Evolutionary conservation across 345 rosid species (phyloP), one percentile per base, ranked within the genome.

Genomic region (Populus tremula): DNA sequence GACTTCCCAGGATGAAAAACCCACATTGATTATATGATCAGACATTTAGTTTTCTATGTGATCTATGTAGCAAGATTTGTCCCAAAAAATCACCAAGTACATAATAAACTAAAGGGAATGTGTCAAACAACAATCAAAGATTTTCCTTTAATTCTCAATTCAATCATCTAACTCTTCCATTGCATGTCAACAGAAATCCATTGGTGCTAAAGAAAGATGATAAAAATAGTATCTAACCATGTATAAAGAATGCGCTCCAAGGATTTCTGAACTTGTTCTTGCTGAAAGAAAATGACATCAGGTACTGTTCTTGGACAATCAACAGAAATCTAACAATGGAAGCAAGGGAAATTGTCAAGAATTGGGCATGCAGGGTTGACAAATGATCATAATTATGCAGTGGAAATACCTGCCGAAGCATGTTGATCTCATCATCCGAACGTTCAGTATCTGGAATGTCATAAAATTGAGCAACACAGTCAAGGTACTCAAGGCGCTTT

Each of bases 251-350:
- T 87, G 77, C 97, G 97, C 89, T 96, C 99, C 87, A 93, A 85
- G 70, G 99, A 96, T 81, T 96, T 93, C 87, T 96, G 99, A 72
- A 96, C 97, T 91, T 89, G 97, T 66, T 56, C 82, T 88, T 96
- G 97, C 87, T 92, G 98, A 88, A 96, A 93, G 91, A 96, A 96
- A 75, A 88, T 72, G 71, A 93, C 97, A 87, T 93, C 97, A 47
- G 98, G 98, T 76, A 96, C 98, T 20, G 98, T 96, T 85, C 99
- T 90, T 75, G 99, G 99, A 76, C 99, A 96, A 82, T 96, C 99
- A 80, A 93, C 98, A 82, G 97, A 90, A 87, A 96, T 96, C 99
- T 96, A 85, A 74, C 71, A 75, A 75, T 59, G 53, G 70, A 33
- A 75, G 61, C 18, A 50, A 76, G 36, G 43, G 12, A 65, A 63